These are phyloP conservation scores for Taphrina flavorubra DNA, from an alignment of 1,139 yeast species.

Conservation along the genomic window DNA sequence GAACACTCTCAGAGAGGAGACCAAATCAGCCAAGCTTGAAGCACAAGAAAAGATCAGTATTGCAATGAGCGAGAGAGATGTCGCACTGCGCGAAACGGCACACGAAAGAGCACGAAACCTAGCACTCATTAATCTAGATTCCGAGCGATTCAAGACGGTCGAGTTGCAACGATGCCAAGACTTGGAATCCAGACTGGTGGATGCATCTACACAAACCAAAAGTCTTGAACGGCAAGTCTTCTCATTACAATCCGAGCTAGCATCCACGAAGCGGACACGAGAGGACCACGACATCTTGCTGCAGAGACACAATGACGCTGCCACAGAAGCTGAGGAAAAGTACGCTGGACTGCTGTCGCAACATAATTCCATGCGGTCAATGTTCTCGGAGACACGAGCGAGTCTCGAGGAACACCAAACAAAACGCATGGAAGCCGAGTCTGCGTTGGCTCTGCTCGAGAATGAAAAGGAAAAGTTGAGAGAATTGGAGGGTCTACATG, in stretches of 20 bases:
- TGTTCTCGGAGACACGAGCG: conserved; percentile 19
- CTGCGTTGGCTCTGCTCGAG: conserved; percentile 7
- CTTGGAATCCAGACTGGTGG: conserved; percentile 43
- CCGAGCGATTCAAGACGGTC: conserved; percentile 13
- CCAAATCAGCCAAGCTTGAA: conserved; percentile 51
- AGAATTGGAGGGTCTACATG: conserved; percentile 29
- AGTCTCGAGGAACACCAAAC: conserved; percentile 24
- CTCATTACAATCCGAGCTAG: conserved; percentile 19
- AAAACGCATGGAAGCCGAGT: conserved; percentile 25
- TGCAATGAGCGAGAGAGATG: conserved; percentile 46
- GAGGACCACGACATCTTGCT: conserved; percentile 19
- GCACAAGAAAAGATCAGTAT: conserved; percentile 50
- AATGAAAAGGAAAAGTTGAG: conserved; percentile 19
- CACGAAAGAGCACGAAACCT: conserved; percentile 40
- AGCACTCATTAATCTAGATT: conserved; percentile 34
- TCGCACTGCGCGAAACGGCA: conserved; percentile 44
- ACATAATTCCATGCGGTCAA: conserved; percentile 16
- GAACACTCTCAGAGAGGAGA: conserved; percentile 49
- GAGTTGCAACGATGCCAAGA: conserved; percentile 42
- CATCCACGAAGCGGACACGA: conserved; percentile 10
- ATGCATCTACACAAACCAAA: conserved; percentile 3
- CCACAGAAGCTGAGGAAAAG: conserved; percentile 18
- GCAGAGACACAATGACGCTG: conserved; percentile 17
- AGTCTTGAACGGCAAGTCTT: conserved; percentile 24
- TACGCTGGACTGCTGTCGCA: conserved; percentile 18